Evolutionary conservation across 2,329 filamentous ascomycete species (phyloP).

Genomic region (Calonectria honghensis): DNA sequence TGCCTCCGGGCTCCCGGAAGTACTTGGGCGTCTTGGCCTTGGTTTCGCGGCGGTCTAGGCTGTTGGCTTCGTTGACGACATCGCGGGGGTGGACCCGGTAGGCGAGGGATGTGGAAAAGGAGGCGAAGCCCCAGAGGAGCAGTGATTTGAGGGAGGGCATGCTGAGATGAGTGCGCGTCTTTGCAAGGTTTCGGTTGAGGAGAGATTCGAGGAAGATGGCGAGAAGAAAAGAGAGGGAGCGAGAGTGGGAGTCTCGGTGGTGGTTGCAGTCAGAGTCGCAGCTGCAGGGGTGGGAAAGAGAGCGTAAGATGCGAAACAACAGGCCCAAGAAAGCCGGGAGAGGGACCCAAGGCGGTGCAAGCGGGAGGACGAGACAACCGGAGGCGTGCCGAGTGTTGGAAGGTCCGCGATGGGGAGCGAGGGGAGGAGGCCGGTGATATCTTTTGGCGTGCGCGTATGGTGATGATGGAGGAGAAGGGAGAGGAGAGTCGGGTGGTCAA

Average conservation of each 20-base stretch:
- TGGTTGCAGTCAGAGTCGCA: neutral
- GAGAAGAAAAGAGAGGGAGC: neutral
- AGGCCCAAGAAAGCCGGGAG: too few relatives aligned
- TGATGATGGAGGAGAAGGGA: neutral
- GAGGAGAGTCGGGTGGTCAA: neutral
- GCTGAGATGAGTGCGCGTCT: slow-evolving; percentile 5
- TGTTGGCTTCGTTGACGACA: slow-evolving; percentile 9
- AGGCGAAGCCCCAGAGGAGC: slow-evolving; percentile 53
- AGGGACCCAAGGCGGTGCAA: neutral
- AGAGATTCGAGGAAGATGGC: neutral
- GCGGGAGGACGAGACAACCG: neutral
- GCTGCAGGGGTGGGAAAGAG: neutral
- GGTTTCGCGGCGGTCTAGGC: slow-evolving; percentile 32
- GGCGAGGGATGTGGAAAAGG: slow-evolving; percentile 48
- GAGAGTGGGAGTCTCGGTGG: neutral
- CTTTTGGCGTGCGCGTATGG: neutral
- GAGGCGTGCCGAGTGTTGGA: neutral
- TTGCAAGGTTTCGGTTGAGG: neutral
- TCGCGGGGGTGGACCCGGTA: slow-evolving; percentile 40
- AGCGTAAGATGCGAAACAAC: slow-evolving; percentile 9
- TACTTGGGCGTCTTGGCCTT: slow-evolving; percentile 70
- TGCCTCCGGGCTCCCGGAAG: slow-evolving; percentile 78
- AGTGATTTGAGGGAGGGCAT: slow-evolving; percentile 53
- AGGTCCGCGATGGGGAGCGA: neutral
- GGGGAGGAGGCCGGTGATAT: slow-evolving; percentile 8